Base-by-base conservation (phyloP, 2,329 filamentous ascomycete species). In the Xylaria sp. region DNA sequence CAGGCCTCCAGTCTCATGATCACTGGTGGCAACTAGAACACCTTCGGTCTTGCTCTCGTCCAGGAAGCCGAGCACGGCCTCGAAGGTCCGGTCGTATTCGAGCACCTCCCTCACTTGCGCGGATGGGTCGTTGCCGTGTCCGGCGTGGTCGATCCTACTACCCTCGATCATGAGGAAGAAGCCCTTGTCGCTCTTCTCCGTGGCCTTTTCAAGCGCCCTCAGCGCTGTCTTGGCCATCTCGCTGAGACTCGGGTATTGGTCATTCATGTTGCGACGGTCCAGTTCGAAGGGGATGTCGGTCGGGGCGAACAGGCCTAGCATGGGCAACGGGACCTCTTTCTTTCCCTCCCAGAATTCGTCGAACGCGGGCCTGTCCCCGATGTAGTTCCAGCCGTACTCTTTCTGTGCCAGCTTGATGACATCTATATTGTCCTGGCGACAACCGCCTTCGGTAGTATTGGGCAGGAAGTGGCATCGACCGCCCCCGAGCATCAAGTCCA, bases 101-200 rank as follows among this genome's bases (percentile, higher is more conserved):
- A 98, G 82, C 0, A 99, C 94, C 77, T 99, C 95, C 68, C 91
- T 89, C 10, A 94, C 91, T 72, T 95, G 91, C 0, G 91, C 90
- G 9, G 90, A 91, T 0, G 91, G 91, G 70, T 95, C 91, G 69
- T 95, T 95, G 65, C 85, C 86, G 73, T 95, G 91, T 6, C 93
- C 95, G 3, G 95, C 94, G 74, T 99, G 95, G 72, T 99, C 95
- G 70, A 99, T 98, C 41, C 95, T 85, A 70, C 92, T 96, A 4
- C 93, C 95, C 77, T 99, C 95, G 63, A 99, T 96, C 94, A 99
- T 97, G 70, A 99, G 82, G 78, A 99, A 99, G 82, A 98, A 99
- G 4, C 95, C 95, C 76, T 96, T 88, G 41, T 98, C 92, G 64
- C 86, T 92, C 72, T 93, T 83, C 72, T 86, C 83, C 0, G 95